These are phyloP conservation scores for Cajanus cajan DNA, from an alignment of 306 rosid species.

Conservation along the genomic window DNA sequence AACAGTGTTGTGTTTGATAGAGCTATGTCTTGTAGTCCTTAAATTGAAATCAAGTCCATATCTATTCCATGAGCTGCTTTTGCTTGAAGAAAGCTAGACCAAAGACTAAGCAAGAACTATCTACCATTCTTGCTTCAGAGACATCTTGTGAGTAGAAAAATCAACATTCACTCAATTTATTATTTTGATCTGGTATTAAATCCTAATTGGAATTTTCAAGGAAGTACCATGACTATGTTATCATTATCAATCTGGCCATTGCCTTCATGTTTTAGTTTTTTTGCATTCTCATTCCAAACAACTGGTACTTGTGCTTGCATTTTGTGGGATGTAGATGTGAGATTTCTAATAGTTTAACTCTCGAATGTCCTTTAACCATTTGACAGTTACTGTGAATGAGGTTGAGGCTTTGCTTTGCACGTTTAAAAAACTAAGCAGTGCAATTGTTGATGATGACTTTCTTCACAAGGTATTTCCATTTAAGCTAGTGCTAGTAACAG, in stretches of 20 bases:
- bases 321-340: background rate
- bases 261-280: background rate
- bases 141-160: constrained; percentile 61
- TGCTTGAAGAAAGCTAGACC: constrained; percentile 35
- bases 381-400: constrained; percentile 74
- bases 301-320: too few relatives aligned
- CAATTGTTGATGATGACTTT: constrained; percentile 55
- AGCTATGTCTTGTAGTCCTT: background rate
- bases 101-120: constrained; percentile 30
- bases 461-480: constrained; percentile 66
- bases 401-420: constrained; percentile 67
- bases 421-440: constrained; percentile 61
- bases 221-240: background rate
- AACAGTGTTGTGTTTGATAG: background rate
- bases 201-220: background rate
- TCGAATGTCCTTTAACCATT: constrained; percentile 5
- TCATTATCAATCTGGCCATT: background rate
- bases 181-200: background rate
- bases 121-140: constrained; percentile 56
- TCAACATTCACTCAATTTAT: background rate
- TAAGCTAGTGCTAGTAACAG: background rate
- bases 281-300: too few relatives aligned
- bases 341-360: background rate
- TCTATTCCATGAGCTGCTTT: constrained; percentile 39
- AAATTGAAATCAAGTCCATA: constrained; percentile 7